Percentiles rank a stretch among this genome's conserved stretches.
phyloP scores from a whole-genome alignment of 2,329 filamentous ascomycete genomes.

The Hymenoscyphus fructigenus region DNA sequence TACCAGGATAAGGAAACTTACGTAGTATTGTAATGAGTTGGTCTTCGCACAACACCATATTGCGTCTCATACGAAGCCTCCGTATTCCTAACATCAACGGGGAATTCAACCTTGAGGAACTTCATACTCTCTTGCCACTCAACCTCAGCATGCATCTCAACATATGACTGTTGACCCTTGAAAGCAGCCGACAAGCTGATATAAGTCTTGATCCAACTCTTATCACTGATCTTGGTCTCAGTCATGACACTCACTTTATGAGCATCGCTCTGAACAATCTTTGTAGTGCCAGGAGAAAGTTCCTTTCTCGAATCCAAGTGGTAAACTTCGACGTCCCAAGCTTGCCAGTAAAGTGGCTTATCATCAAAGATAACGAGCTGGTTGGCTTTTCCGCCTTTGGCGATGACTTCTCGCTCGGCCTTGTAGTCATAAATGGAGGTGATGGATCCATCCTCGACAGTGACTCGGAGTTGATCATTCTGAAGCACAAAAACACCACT shows the following conservation, averaged over 20 bases:
- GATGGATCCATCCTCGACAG: conserved; percentile 73
- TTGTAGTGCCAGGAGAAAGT: conserved; percentile 65
- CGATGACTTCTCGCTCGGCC: conserved; percentile 74
- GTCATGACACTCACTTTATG: conserved; percentile 81
- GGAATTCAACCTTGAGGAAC: conserved; percentile 98
- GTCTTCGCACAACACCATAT: conserved; percentile 82
- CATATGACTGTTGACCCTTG: conserved; percentile 62
- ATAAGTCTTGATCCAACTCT: conserved; percentile 82
- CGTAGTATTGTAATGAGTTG: conserved; percentile 96
- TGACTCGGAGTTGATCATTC: conserved; percentile 74
- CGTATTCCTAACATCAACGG: conserved; percentile 84
- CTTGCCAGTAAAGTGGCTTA: conserved; percentile 96
- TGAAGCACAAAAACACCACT: conserved; percentile 72
- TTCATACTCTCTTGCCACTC: conserved; percentile 97
- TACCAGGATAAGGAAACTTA: conserved; percentile 38
- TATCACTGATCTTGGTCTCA: conserved; percentile 81
- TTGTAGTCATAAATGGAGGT: conserved; percentile 78
- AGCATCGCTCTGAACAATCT: conserved; percentile 67
- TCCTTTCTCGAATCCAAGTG: conserved; percentile 85
- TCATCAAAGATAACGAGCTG: conserved; percentile 95
- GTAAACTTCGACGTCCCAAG: conserved; percentile 97
- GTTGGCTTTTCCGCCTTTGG: conserved; percentile 74
- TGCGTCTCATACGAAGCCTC: conserved; percentile 96
- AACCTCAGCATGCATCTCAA: conserved; percentile 83
- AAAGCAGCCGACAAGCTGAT: conserved; percentile 74